Conservation (phyloP, 2,329 filamentous ascomycete genomes). For the Nemania sp. region DNA sequence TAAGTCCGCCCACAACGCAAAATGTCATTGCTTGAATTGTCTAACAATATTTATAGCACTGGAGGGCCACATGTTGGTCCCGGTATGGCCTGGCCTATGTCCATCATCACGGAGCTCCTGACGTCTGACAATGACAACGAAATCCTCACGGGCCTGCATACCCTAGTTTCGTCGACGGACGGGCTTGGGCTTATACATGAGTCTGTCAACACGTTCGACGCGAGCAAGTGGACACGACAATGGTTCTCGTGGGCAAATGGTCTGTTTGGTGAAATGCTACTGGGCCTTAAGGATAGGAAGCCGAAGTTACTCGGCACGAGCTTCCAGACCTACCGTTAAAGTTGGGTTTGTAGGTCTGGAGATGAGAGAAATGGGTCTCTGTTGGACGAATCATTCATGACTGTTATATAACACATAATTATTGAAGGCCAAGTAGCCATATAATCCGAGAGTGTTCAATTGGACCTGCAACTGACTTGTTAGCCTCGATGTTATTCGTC, state of each 20-base stretch:
- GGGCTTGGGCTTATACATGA: slow-evolving; percentile 48
- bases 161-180: slow-evolving; percentile 39
- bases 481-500: no score
- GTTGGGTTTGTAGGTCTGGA: slow-evolving; percentile 26
- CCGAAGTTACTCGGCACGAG: slow-evolving; percentile 62
- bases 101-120: slow-evolving; percentile 75
- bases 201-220: slow-evolving; percentile 45
- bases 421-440: neutral
- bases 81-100: slow-evolving; percentile 86
- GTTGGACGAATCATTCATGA: neutral
- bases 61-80: slow-evolving; percentile 60
- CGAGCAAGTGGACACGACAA: slow-evolving; percentile 43
- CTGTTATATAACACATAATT: slow-evolving; percentile 1
- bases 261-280: slow-evolving; percentile 42
- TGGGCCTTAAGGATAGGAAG: slow-evolving; percentile 66
- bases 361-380: neutral
- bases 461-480: no score
- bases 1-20: slow-evolving; percentile 38
- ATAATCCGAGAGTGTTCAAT: neutral
- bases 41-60: slow-evolving; percentile 36
- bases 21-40: neutral
- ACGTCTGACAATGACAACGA: slow-evolving; percentile 51
- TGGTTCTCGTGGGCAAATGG: slow-evolving; percentile 46
- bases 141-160: slow-evolving; percentile 41
- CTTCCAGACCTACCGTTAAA: no score